phyloP scores from a whole-genome alignment of 1,284 basidiomycete species.

The Irpex rosettiformis region DNA sequence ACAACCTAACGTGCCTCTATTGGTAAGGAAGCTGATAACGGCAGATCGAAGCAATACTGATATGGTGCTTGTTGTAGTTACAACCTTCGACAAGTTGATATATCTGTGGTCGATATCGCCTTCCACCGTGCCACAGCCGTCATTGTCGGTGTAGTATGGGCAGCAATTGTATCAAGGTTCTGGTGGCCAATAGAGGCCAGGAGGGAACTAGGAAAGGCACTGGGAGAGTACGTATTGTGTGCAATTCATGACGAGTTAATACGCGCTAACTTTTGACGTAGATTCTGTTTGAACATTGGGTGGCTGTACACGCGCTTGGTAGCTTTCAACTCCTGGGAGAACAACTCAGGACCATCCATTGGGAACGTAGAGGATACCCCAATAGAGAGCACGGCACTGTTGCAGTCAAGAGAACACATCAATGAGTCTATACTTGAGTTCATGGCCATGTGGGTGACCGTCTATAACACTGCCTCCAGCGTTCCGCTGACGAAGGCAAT shows the following conservation, averaged over 20 bases:
- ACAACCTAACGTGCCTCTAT: conserved; percentile 90
- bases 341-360: conserved; percentile 18
- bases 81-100: conserved; percentile 71
- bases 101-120: conserved; percentile 73
- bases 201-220: conserved; percentile 77
- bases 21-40: conserved; percentile 46
- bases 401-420: conserved; percentile 39
- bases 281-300: conserved; percentile 79
- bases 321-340: conserved; percentile 64
- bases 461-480: conserved; percentile 2
- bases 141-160: conserved; percentile 87
- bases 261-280: conserved; percentile 26
- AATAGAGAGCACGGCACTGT: conserved; percentile 35
- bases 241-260: background rate
- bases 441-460: conserved; percentile 75
- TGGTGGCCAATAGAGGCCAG: conserved; percentile 97
- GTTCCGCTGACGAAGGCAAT: conserved; percentile 7
- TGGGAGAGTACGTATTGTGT: conserved; percentile 71
- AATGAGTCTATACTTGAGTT: conserved; percentile 75
- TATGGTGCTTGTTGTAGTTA: conserved; percentile 49
- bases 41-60: background rate
- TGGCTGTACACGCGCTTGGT: conserved; percentile 84
- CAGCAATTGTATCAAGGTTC: conserved; percentile 80
- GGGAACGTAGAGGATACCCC: conserved; percentile 19
- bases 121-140: conserved; percentile 78